Evolutionary conservation across 768 basidiomycete genomes (phyloP), one percentile per base, ranked within the genome.

Genomic region (Hypsizygus marmoreus): DNA sequence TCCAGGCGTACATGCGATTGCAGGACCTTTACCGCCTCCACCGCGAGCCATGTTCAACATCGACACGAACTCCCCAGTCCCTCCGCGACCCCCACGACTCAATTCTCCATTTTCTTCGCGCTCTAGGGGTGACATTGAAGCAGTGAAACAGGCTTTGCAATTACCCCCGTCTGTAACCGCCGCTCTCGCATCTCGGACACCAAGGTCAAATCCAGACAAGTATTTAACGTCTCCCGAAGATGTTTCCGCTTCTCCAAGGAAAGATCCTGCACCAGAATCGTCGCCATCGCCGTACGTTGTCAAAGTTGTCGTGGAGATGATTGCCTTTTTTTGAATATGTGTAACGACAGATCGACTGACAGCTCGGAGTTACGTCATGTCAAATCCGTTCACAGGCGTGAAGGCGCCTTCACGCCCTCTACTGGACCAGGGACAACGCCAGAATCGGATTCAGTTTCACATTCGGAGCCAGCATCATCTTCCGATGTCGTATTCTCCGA

Each of bases 11-110:
- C 84, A 90, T 64, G 73, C 85, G 6, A 87, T 77, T 17, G 87
- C 86, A 31, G 84, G 86, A 4, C 87, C 88, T 36, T 72, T 86
- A 47, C 86, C 88, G 22, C 79, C 80, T 24, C 86, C 86, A 7
- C 85, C 87, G 2, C 72, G 81, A 47, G 75, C 82, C 14, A 63
- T 72, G 45, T 75, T 81, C 43, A 69, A 68, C 46, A 71, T 81
- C 24, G 69, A 75, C 38, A 46, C 68, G 5, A 68, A 69, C 10
- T 70, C 61, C 38, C 67, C 75, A 7, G 72, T 77, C 9, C 81
- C 83, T 17, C 82, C 84, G 47, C 79, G 81, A 29, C 82, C 83
- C 25, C 79, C 81, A 4, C 81, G 85, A 31, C 69, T 83, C 4
- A 73, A 80, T 53, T 82, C 83, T 10, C 82, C 84, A 17, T 64